A percentile compares a stretch with the other conserved stretches of the same genome.
Conservation (phyloP, 2,329 filamentous ascomycete genomes). For the Penicillium sclerotiorum region DNA sequence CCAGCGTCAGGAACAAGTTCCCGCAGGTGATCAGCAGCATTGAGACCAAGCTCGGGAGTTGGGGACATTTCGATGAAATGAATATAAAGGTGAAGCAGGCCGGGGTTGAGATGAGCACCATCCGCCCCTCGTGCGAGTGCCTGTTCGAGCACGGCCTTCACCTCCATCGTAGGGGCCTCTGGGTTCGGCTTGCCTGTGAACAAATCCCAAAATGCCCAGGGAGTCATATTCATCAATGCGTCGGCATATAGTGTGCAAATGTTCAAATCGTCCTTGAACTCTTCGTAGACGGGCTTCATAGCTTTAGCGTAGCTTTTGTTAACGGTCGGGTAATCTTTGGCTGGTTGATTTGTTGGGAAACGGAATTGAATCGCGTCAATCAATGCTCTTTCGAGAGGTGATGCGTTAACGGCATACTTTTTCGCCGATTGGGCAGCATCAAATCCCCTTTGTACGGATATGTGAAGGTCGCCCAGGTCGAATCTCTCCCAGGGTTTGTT, state of each 20-base stretch:
- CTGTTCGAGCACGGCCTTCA: constrained; percentile 59
- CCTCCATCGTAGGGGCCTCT: constrained; percentile 59
- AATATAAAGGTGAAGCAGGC: constrained; percentile 72
- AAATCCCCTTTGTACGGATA: constrained; percentile 50
- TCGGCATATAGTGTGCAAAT: constrained; percentile 65
- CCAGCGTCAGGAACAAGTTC: constrained; percentile 67
- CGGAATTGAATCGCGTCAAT: constrained; percentile 63
- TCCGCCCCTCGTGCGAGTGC: constrained; percentile 52
- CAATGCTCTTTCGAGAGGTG: constrained; percentile 61
- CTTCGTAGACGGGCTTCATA: constrained; percentile 58
- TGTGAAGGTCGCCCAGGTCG: constrained; percentile 46
- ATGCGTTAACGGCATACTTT: constrained; percentile 36
- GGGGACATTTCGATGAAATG: constrained; percentile 76
- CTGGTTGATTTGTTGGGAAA: constrained; percentile 56
- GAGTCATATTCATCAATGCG: constrained; percentile 65
- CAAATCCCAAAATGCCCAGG: constrained; percentile 66
- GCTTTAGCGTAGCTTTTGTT: constrained; percentile 63
- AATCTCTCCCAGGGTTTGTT: constrained; percentile 57
- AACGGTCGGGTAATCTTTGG: constrained; percentile 53
- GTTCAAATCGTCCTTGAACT: constrained; percentile 60
- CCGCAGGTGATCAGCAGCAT: constrained; percentile 64
- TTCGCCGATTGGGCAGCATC: constrained; percentile 50
- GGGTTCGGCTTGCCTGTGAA: constrained; percentile 57
- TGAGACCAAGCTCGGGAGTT: constrained; percentile 63
- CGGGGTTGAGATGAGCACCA: constrained; percentile 61